Evolutionary conservation across 2,329 filamentous ascomycete genomes (phyloP).

Genomic region (Dothiorella sarmentorum): DNA sequence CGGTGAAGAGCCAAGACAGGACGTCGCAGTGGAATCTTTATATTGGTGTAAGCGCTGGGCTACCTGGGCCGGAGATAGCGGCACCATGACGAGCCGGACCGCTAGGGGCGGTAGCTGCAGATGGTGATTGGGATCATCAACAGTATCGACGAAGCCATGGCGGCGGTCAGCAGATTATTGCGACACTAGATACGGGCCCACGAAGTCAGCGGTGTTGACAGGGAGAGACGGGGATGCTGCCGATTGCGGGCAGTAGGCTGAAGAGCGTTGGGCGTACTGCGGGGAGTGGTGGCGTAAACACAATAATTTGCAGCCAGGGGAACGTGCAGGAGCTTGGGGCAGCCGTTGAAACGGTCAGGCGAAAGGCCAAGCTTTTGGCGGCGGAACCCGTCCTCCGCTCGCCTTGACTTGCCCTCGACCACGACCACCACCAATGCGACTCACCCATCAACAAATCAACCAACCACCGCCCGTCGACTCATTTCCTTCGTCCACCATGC

Average conservation of each 20-base stretch:
- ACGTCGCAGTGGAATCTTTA: not conserved
- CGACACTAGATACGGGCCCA: not conserved
- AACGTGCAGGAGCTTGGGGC: not conserved
- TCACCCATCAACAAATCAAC: no score
- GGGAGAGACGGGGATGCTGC: slow-evolving; percentile 1
- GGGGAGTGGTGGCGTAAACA: not conserved
- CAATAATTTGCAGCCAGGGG: not conserved
- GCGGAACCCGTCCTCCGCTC: not conserved
- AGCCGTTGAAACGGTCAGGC: not conserved
- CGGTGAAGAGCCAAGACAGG: slow-evolving; percentile 14
- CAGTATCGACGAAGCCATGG: not conserved
- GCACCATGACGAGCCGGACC: slow-evolving; percentile 5
- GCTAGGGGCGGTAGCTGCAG: not conserved
- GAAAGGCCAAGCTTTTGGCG: not conserved
- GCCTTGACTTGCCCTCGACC: not conserved
- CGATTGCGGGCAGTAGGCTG: not conserved
- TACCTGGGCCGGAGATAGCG: not conserved
- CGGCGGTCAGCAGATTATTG: slow-evolving; percentile 8
- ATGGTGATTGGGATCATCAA: slow-evolving; percentile 18
- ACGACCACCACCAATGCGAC: not conserved
- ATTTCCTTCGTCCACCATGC: not conserved
- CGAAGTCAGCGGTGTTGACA: not conserved
- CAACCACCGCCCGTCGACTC: not conserved
- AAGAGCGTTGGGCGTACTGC: not conserved
- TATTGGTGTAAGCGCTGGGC: not conserved